Base-by-base conservation (phyloP, 2,329 filamentous ascomycete species). In the Verticillium albo-atrum region DNA sequence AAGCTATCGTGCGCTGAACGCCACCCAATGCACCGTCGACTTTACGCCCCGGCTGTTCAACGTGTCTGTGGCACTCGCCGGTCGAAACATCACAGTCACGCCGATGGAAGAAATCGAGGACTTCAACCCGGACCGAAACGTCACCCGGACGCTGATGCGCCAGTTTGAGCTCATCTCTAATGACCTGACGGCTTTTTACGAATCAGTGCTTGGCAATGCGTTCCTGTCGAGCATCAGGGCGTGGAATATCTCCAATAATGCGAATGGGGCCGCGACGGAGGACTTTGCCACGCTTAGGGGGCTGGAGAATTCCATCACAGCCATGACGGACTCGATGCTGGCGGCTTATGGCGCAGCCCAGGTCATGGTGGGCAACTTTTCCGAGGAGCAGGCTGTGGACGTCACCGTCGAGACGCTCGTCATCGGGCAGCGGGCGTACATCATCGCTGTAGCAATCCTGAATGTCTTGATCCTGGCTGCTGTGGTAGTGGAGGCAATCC, bases 91-190 rank as follows among this genome's bases (percentile, higher is more conserved):
- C 52, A 66, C 61, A 12, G 71, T 72, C 23, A 23, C 54, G 4
- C 63, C 67, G 10, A 35, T 55, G 4, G 27, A 28, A 3, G 68
- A 70, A 58, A 68, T 55, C 15, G 56, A 47, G 9, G 58, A 63
- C 35, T 53, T 71, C 58, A 66, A 72, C 7, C 68, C 70, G 1
- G 57, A 67, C 42, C 64, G 71, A 27, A 71, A 70, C 62, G 58
- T 73, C 12, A 71, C 70, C 3, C 60, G 61, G 28, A 68, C 68
- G 0, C 55, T 68, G 1, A 65, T 73, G 4, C 68, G 71, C 3
- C 68, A 74, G 50, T 71, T 74, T 51, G 68, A 73, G 58, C 61
- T 71, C n/a, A 68, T 74, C 23, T 68, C 72, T 5, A 74, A 74
- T 54, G 72, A 73, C 59, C 64, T 72, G 59, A 75, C 70, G 2